phyloP scores from a whole-genome alignment of 2,329 filamentous ascomycete genomes.

The Pseudopyricularia javanii region DNA sequence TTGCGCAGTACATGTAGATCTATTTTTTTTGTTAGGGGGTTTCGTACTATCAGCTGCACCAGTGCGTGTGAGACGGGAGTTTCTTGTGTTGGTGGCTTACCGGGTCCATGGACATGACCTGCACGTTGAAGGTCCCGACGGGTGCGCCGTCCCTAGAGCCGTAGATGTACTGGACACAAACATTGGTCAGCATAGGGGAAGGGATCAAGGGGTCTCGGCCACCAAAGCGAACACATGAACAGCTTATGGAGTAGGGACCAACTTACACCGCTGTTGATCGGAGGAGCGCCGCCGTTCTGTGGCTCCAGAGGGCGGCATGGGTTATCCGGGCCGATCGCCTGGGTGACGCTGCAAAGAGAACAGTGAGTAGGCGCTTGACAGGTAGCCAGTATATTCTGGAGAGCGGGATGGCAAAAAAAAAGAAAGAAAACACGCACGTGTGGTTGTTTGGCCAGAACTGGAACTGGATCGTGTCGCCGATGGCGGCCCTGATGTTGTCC shows the following conservation, averaged over 20 bases:
- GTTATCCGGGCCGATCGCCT: conserved; percentile 37
- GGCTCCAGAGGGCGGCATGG: neutral
- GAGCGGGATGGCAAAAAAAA: neutral
- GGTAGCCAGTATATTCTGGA: too few species aligned
- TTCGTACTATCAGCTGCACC: neutral
- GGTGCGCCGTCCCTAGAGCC: neutral
- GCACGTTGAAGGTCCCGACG: neutral
- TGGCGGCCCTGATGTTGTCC: conserved; percentile 48
- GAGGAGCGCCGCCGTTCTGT: neutral
- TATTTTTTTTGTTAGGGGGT: neutral
- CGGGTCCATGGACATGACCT: conserved; percentile 24
- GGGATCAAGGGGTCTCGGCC: too few species aligned
- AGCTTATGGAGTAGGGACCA: neutral
- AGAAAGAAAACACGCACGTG: conserved; percentile 25
- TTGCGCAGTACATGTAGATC: conserved; percentile 70
- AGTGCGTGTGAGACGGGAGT: neutral
- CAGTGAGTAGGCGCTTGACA: too few species aligned
- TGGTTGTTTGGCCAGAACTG: conserved; percentile 60
- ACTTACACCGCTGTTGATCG: neutral
- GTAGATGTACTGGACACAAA: neutral
- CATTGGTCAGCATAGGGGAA: too few species aligned
- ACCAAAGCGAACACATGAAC: too few species aligned
- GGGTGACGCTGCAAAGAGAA: conserved; percentile 35
- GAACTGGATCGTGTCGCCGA: conserved; percentile 55
- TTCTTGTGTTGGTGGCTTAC: neutral